A percentile compares a stretch with the other conserved stretches of the same genome.
Conservation (phyloP, 768 basidiomycete species). For the Lyophyllum decastes region DNA sequence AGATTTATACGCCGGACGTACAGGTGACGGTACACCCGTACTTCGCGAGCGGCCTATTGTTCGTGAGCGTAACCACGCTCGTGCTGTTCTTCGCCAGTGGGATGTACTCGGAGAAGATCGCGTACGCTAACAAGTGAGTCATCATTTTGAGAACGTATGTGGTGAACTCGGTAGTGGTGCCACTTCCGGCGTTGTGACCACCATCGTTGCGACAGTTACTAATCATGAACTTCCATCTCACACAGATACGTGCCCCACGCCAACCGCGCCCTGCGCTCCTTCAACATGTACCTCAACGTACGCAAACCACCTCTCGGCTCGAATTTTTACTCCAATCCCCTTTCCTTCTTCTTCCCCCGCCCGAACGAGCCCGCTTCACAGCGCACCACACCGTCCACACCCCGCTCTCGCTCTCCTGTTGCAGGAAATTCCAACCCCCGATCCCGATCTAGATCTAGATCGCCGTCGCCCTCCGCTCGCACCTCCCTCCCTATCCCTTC, state of each 20-base stretch:
- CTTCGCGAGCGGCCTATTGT: constrained; percentile 75
- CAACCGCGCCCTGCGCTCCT: constrained; percentile 85
- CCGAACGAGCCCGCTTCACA: constrained; percentile 31
- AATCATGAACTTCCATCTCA: not conserved
- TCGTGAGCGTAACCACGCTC: constrained; percentile 88
- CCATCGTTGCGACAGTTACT: not conserved
- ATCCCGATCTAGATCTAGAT: constrained; percentile 30
- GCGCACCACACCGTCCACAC: constrained; percentile 21
- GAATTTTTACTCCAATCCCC: constrained; percentile 53
- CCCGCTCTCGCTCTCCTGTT: too few relatives aligned
- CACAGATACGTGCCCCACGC: constrained; percentile 94
- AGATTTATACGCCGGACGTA: constrained; percentile 41
- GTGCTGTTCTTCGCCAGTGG: constrained; percentile 95
- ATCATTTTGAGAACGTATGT: not conserved
- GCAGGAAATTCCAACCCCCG: constrained; percentile 30
- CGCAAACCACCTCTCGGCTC: constrained; percentile 74
- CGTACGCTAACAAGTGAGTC: constrained; percentile 90
- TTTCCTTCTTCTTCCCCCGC: constrained; percentile 60
- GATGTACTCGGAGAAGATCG: constrained; percentile 95
- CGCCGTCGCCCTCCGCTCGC: constrained; percentile 32
- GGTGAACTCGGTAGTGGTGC: not conserved
- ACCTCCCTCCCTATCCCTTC: constrained; percentile 61
- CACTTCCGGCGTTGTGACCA: too few relatives aligned
- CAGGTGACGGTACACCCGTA: constrained; percentile 66
- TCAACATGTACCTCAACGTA: constrained; percentile 98